Conservation (phyloP, 2,329 filamentous ascomycete species). For the Colletotrichum scovillei region DNA sequence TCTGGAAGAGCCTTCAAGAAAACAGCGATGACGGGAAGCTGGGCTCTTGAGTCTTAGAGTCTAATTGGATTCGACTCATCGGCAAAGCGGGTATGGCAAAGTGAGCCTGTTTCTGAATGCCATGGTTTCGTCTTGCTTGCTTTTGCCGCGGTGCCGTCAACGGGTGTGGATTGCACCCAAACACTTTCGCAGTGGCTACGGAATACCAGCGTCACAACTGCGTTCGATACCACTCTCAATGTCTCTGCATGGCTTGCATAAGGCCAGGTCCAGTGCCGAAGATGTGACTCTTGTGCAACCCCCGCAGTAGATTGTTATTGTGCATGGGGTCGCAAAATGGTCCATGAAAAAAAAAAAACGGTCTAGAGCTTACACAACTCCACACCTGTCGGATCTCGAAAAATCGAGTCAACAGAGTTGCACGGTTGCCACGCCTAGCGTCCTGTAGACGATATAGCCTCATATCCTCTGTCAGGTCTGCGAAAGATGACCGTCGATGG, state of each 20-base stretch:
- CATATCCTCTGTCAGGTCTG: background rate
- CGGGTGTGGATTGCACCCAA: slow-evolving; percentile 8
- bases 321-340: background rate
- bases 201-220: background rate
- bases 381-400: background rate
- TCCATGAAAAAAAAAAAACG: background rate
- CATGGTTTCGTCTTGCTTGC: slow-evolving; percentile 12
- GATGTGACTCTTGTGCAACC: slow-evolving; percentile 1
- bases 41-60: background rate
- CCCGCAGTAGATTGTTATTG: background rate
- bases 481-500: background rate
- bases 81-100: background rate
- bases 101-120: background rate
- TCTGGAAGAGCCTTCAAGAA: background rate
- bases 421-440: background rate
- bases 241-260: slow-evolving; percentile 18
- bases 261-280: background rate
- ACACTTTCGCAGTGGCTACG: background rate
- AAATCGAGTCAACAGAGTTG: background rate
- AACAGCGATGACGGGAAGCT: background rate
- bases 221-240: background rate
- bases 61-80: background rate
- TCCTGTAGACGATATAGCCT: background rate
- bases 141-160: slow-evolving; percentile 7
- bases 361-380: background rate